phyloP scores from a whole-genome alignment of 495 filamentous ascomycete genomes.

The Bathelium albidoporum region DNA sequence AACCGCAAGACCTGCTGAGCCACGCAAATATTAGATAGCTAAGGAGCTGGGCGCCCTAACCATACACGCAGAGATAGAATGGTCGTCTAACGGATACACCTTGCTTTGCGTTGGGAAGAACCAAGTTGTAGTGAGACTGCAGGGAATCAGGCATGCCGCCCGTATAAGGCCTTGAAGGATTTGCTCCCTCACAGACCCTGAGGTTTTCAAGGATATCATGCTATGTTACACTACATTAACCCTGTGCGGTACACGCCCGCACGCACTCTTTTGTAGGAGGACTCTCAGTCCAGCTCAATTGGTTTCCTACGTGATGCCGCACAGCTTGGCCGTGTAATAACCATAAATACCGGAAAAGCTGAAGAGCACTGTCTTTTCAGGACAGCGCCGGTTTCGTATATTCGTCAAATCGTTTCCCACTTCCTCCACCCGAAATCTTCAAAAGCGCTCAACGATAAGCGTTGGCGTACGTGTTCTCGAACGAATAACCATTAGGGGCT shows the following conservation, averaged over 20 bases:
- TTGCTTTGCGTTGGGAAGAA: not conserved
- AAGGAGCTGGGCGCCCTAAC: too few species aligned
- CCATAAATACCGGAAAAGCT: not conserved
- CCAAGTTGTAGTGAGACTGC: too few species aligned
- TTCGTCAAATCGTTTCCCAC: not conserved
- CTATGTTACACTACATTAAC: not conserved
- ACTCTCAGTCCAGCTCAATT: not conserved
- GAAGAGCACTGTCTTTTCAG: not conserved
- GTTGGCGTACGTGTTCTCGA: not conserved
- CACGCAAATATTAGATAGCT: too few species aligned
- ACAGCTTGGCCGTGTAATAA: not conserved
- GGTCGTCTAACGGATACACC: not conserved
- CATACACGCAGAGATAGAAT: too few species aligned
- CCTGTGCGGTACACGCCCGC: not conserved
- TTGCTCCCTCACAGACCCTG: not conserved
- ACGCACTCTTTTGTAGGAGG: not conserved
- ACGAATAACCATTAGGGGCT: not conserved
- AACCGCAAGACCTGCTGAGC: too few species aligned
- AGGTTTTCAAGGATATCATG: not conserved
- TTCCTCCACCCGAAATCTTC: not conserved
- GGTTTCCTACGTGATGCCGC: not conserved
- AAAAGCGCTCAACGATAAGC: not conserved
- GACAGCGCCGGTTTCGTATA: not conserved
- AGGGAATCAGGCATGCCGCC: too few species aligned
- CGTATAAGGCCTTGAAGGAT: too few species aligned